Evolutionary conservation across 352 stramenopile species (phyloP).

Genomic region (Phytophthora uliginosa): DNA sequence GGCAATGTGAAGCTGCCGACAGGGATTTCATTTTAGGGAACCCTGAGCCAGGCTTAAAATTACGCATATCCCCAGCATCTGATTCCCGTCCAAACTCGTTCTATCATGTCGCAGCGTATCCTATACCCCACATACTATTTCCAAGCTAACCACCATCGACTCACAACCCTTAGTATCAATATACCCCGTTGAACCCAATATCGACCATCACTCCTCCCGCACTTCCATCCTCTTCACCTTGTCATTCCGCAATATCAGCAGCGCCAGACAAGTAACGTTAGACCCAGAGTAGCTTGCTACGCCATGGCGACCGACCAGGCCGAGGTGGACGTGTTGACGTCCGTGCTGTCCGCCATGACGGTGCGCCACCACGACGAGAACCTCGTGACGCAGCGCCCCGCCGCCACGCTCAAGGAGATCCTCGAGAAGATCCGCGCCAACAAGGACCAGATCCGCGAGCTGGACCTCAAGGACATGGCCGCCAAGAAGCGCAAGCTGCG

Average conservation of each 20-base stretch:
- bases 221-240: conserved; percentile 1
- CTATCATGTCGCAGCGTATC: neutral
- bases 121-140: neutral
- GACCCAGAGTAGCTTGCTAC: neutral
- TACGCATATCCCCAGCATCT: neutral
- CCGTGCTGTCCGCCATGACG: conserved; percentile 51
- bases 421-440: conserved; percentile 67
- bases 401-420: conserved; percentile 57
- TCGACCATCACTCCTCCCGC: conserved; percentile 16
- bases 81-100: conserved; percentile 8
- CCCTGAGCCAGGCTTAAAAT: neutral
- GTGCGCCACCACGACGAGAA: conserved; percentile 41
- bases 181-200: conserved; percentile 1
- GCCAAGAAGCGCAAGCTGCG: conserved; percentile 55
- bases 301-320: conserved; percentile 24
- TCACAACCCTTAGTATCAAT: neutral
- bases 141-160: too few species aligned
- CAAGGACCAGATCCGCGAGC: conserved; percentile 61
- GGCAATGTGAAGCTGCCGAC: too few species aligned
- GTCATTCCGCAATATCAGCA: conserved; percentile 24
- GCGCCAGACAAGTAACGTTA: neutral
- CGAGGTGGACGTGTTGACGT: conserved; percentile 41
- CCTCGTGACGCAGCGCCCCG: conserved; percentile 49
- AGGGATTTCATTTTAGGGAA: too few species aligned
- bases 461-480: conserved; percentile 69